These are phyloP conservation scores for Sporothrix mexicana DNA, from an alignment of 2,329 filamentous ascomycete genomes.

Conservation along the genomic window DNA sequence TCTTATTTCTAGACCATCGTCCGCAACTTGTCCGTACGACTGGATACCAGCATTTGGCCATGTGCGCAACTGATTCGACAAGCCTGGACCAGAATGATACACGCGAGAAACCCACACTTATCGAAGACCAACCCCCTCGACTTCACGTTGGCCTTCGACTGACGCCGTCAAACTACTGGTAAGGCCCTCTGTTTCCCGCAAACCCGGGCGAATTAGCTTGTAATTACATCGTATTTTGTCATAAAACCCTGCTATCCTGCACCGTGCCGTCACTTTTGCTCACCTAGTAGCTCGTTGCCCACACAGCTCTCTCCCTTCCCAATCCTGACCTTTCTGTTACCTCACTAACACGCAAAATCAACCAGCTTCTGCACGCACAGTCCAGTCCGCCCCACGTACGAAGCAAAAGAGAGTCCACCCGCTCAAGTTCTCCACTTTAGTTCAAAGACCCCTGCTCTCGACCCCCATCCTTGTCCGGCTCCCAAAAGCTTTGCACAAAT, in stretches of 20 bases:
- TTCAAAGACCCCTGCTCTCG: slow-evolving; percentile 9
- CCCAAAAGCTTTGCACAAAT: slow-evolving; percentile 35
- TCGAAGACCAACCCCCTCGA: neutral
- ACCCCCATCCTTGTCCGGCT: slow-evolving; percentile 7
- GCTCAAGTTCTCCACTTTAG: slow-evolving; percentile 14
- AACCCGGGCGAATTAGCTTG: neutral
- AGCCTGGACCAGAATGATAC: slow-evolving; percentile 13
- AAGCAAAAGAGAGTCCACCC: neutral
- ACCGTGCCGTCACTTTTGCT: slow-evolving; percentile 7
- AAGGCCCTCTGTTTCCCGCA: neutral
- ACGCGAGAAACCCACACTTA: neutral
- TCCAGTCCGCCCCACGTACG: slow-evolving; percentile 1
- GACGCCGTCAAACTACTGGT: neutral
- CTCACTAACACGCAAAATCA: neutral
- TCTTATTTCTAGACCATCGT: neutral
- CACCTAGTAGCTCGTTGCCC: neutral
- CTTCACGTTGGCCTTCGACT: neutral
- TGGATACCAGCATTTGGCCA: slow-evolving; percentile 19
- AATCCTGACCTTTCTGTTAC: slow-evolving; percentile 7
- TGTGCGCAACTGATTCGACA: slow-evolving; percentile 35
- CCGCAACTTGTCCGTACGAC: neutral
- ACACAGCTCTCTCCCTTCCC: neutral
- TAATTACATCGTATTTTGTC: neutral
- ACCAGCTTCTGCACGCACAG: slow-evolving; percentile 7
- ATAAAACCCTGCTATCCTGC: neutral